Conservation (phyloP, 2,329 filamentous ascomycete species). For the Trichoderma arundinaceum region DNA sequence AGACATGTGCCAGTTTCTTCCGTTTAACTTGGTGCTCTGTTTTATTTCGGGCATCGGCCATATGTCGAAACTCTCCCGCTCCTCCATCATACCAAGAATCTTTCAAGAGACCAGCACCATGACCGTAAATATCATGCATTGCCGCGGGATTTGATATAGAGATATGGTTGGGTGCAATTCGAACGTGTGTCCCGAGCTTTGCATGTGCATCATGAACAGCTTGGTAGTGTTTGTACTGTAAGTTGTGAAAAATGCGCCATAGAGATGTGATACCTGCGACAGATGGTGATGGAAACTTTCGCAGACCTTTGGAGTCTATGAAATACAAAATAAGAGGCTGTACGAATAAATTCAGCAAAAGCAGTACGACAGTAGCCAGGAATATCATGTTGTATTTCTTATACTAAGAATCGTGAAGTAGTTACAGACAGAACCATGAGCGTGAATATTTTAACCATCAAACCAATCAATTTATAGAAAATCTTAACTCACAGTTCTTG, state of each 20-base stretch:
- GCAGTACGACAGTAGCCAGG: too few species aligned
- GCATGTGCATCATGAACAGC: neutral
- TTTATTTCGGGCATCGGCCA: neutral
- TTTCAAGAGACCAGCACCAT: neutral
- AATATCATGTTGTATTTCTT: too few species aligned
- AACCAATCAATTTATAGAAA: too few species aligned
- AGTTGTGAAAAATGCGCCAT: neutral
- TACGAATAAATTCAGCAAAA: neutral
- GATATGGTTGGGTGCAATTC: neutral
- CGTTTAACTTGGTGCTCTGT: too few species aligned
- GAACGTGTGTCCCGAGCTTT: neutral
- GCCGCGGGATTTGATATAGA: neutral
- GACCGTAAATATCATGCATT: constrained; percentile 1
- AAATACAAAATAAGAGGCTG: neutral
- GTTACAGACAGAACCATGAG: neutral
- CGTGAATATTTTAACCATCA: too few species aligned
- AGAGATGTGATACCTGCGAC: neutral
- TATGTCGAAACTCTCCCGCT: neutral
- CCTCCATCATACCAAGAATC: constrained; percentile 1
- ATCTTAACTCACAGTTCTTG: too few species aligned
- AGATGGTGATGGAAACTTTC: neutral
- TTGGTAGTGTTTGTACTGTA: neutral
- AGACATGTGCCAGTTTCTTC: too few species aligned
- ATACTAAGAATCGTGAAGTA: too few species aligned
- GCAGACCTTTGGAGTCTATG: neutral